Percentiles rank a stretch among this genome's conserved stretches.
phyloP scores from a whole-genome alignment of 495 filamentous ascomycete species.

The Lasiosphaeris hirsuta region DNA sequence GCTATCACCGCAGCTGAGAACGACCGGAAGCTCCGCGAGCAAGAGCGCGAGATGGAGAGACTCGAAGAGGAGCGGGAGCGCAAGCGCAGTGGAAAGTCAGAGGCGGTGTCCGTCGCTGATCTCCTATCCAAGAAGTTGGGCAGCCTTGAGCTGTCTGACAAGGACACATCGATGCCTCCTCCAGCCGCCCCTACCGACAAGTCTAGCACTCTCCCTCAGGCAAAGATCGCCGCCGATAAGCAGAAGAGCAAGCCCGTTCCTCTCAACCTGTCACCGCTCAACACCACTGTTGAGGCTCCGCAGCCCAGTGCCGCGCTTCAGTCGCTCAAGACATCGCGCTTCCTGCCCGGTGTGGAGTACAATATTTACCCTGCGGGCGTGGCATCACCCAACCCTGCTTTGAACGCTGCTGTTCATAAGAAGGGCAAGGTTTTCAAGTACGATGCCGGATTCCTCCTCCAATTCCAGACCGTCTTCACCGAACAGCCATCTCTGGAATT shows the following conservation, averaged over 20 bases:
- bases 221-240: constrained; percentile 33
- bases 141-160: constrained; percentile 41
- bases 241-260: constrained; percentile 70
- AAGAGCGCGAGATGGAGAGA: constrained; percentile 54
- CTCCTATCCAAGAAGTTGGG: constrained; percentile 42
- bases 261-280: constrained; percentile 73
- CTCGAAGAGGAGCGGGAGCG: constrained; percentile 53
- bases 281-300: constrained; percentile 77
- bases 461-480: constrained; percentile 90
- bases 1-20: constrained; percentile 44
- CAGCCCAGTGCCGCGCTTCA: constrained; percentile 91
- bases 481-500: constrained; percentile 94
- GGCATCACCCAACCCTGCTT: constrained; percentile 81
- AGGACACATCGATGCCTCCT: constrained; percentile 15
- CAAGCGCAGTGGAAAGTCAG: constrained; percentile 35
- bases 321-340: constrained; percentile 81
- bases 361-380: constrained; percentile 81
- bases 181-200: constrained; percentile 48
- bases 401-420: constrained; percentile 70
- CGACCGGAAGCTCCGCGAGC: constrained; percentile 55
- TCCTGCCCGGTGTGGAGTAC: constrained; percentile 54
- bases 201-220: constrained; percentile 31
- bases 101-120: constrained; percentile 34
- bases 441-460: constrained; percentile 91
- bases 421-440: constrained; percentile 86